These are phyloP conservation scores for Panellus pusillus DNA, from an alignment of 768 basidiomycete genomes.

Conservation along the genomic window DNA sequence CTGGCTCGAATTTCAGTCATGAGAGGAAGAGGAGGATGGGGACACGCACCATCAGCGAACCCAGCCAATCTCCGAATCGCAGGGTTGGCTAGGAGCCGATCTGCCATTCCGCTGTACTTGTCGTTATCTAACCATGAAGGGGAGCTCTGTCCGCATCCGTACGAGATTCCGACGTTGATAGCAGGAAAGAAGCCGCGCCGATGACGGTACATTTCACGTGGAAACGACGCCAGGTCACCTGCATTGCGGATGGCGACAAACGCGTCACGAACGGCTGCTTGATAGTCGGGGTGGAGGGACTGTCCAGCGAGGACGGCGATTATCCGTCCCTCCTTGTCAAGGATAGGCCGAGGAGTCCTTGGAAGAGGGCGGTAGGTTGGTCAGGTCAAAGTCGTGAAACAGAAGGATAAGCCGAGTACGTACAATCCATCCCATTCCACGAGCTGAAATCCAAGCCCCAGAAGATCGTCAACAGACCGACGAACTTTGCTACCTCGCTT, in stretches of 20 bases:
- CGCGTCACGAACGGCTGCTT: background rate
- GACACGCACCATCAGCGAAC: no score
- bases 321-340: background rate
- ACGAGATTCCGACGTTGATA: background rate
- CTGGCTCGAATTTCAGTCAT: no score
- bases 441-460: background rate
- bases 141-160: background rate
- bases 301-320: slow-evolving; percentile 3
- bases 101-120: background rate
- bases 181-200: background rate
- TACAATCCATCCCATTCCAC: slow-evolving; percentile 1
- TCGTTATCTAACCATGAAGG: background rate
- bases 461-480: background rate
- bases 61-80: no score
- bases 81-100: no score
- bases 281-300: background rate
- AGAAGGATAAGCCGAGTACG: background rate
- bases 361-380: background rate
- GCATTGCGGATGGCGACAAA: background rate
- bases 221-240: background rate
- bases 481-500: slow-evolving; percentile 1
- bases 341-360: background rate
- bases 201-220: background rate
- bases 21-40: no score
- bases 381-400: background rate